Percentiles rank a stretch among this genome's conserved stretches.
Conservation (phyloP, 306 rosid genomes). For the Biancaea sappan region DNA sequence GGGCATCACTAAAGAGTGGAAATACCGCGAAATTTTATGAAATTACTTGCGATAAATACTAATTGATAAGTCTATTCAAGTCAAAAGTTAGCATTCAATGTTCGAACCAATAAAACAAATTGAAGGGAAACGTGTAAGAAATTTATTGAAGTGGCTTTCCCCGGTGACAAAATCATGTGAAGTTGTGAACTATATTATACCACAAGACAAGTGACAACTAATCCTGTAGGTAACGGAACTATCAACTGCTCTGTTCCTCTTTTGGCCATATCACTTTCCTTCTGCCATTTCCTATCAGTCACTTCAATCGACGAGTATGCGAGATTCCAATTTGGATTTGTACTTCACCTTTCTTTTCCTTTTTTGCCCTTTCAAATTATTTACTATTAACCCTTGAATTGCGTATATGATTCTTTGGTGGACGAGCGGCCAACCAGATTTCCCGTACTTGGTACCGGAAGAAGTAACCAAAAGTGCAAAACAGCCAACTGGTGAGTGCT, state of each 20-base stretch:
- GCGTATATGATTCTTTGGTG: not conserved
- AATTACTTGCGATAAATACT: too few species aligned
- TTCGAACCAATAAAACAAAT: too few species aligned
- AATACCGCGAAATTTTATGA: too few species aligned
- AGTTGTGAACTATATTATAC: too few species aligned
- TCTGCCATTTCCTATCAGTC: not conserved
- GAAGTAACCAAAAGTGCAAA: not conserved
- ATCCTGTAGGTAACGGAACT: not conserved
- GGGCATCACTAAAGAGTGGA: too few species aligned
- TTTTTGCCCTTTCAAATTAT: not conserved
- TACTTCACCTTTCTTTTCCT: not conserved
- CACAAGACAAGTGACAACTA: constrained; percentile 15
- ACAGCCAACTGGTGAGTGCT: too few species aligned
- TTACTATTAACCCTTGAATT: not conserved
- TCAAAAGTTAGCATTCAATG: too few species aligned
- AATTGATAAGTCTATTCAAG: too few species aligned
- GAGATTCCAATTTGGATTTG: not conserved
- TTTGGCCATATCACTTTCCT: not conserved
- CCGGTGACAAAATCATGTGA: not conserved
- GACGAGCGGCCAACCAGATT: constrained; percentile 29
- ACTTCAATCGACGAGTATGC: not conserved
- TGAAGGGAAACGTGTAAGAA: too few species aligned
- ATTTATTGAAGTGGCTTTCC: too few species aligned
- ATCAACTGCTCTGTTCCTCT: not conserved
- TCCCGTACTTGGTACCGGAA: not conserved